These are phyloP conservation scores for Cryptococcus wingfieldii DNA, from an alignment of 1,284 basidiomycete genomes.

Conservation along the genomic window DNA sequence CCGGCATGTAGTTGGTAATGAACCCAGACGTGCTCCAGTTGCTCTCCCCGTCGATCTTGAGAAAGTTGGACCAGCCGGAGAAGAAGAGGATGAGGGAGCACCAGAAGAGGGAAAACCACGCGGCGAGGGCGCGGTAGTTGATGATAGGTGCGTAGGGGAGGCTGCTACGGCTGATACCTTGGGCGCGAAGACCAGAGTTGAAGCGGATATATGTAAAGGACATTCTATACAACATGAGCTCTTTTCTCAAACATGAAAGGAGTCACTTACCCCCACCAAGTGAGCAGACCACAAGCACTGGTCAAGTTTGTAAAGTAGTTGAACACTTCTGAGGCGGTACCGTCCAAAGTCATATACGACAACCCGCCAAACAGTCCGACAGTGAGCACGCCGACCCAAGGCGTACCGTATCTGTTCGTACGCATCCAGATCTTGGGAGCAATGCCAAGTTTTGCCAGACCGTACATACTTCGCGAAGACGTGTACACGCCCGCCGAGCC, in stretches of 20 bases:
- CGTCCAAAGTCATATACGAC: slow-evolving; percentile 64
- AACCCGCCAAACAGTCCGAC: slow-evolving; percentile 71
- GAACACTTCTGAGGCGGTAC: slow-evolving; percentile 65
- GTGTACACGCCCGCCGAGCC: too few species aligned
- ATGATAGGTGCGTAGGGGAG: slow-evolving; percentile 58
- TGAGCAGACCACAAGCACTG: slow-evolving; percentile 53
- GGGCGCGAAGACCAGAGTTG: slow-evolving; percentile 66
- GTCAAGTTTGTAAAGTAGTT: slow-evolving; percentile 68
- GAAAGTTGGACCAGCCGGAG: slow-evolving; percentile 59
- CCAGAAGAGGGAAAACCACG: slow-evolving; percentile 38
- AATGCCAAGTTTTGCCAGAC: slow-evolving; percentile 49
- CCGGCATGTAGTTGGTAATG: slow-evolving; percentile 54
- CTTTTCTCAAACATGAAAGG: not conserved
- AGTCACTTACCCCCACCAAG: slow-evolving; percentile 63
- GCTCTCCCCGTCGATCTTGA: slow-evolving; percentile 33
- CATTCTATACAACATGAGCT: slow-evolving; percentile 50
- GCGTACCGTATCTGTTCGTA: slow-evolving; percentile 64
- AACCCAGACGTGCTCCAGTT: slow-evolving; percentile 23
- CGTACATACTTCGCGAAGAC: slow-evolving; percentile 48
- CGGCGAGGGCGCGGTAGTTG: slow-evolving; percentile 38
- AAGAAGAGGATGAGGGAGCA: slow-evolving; percentile 42
- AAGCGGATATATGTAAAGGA: slow-evolving; percentile 74
- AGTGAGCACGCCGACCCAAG: slow-evolving; percentile 65
- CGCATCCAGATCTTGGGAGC: slow-evolving; percentile 56
- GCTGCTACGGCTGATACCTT: slow-evolving; percentile 56